Evolutionary conservation across 176 grass and related monocot species (phyloP), one percentile per base, ranked within the genome.

Genomic region (Elaeis guineensis): DNA sequence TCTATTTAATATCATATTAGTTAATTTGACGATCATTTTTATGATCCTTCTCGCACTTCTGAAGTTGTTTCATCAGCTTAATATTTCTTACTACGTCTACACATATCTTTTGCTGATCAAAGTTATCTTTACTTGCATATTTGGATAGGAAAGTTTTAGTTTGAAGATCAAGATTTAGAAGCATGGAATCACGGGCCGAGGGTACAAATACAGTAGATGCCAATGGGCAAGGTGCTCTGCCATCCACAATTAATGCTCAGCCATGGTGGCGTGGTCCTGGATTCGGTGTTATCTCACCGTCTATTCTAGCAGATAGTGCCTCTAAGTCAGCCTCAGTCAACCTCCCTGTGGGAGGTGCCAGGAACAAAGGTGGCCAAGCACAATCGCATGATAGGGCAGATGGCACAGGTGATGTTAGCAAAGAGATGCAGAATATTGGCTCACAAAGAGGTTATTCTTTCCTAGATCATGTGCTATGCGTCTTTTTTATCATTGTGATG

Each of bases 241-340:
- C 51, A 15, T 21, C 22, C 3, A 21, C 18, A 25, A 21, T 51
- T 22, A 51, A 16, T 32, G 50, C 51, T 19, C 64, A 67, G 22
- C 64, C 64, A 19, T 67, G 64, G 64, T 67, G 51, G 64, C 51
- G 24, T 5, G 44, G 23, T 20, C 22, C 64, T 19, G 35, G 52
- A 12, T 30, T 54, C 19, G 50, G 21, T 19, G 24, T 24, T 2
- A 24, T 20, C 11, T 55, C 53, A 5, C 19, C 53, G 4, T 3
- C 53, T 3, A 20, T 11, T 0, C n/a, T 21, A 19, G 6, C 53
- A 8, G 53, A 55, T 21, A 21, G n/a, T 7, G 53, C 19, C 20
- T 19, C 53, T 21, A 55, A 55, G 53, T 55, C 53, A 19, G n/a
- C 19, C 19, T 20, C n/a, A 19, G 53, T 16, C 17, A n/a, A 11